Percentiles rank a stretch among this genome's conserved stretches.
Evolutionary conservation across 306 rosid genomes (phyloP).

Genomic region (Erythrophleum fordii): DNA sequence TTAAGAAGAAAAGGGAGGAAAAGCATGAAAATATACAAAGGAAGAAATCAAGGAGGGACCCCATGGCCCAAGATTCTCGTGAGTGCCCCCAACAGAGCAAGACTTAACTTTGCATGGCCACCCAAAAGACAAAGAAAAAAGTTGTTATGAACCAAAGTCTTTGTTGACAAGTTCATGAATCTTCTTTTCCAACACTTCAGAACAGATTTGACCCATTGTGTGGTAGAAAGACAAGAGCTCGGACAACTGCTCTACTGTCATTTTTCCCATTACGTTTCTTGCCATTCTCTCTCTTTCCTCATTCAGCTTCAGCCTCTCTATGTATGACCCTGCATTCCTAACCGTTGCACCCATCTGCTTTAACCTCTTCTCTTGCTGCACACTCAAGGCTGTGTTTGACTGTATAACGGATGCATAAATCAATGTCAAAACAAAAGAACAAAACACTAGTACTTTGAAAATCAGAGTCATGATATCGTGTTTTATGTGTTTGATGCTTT

Average conservation of each 20-base stretch:
- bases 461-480: background rate
- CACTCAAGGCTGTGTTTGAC: constrained; percentile 85
- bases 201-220: constrained; percentile 80
- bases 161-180: constrained; percentile 49
- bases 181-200: constrained; percentile 72
- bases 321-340: constrained; percentile 79
- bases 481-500: no score
- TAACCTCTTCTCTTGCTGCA: constrained; percentile 80
- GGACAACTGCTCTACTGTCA: constrained; percentile 73
- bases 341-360: constrained; percentile 99
- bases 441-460: background rate
- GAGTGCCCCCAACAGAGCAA: background rate
- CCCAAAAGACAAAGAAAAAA: background rate
- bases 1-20: background rate
- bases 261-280: constrained; percentile 76
- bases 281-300: constrained; percentile 73
- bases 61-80: constrained; percentile 33
- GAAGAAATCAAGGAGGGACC: background rate
- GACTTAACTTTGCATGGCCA: constrained; percentile 33
- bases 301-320: constrained; percentile 62
- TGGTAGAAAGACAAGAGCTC: constrained; percentile 84
- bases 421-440: background rate
- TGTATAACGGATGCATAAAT: constrained; percentile 37
- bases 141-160: constrained; percentile 33
- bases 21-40: background rate